These are phyloP conservation scores for Starmerella bacillaris DNA, from an alignment of 805 yeast genomes.

Conservation along the genomic window DNA sequence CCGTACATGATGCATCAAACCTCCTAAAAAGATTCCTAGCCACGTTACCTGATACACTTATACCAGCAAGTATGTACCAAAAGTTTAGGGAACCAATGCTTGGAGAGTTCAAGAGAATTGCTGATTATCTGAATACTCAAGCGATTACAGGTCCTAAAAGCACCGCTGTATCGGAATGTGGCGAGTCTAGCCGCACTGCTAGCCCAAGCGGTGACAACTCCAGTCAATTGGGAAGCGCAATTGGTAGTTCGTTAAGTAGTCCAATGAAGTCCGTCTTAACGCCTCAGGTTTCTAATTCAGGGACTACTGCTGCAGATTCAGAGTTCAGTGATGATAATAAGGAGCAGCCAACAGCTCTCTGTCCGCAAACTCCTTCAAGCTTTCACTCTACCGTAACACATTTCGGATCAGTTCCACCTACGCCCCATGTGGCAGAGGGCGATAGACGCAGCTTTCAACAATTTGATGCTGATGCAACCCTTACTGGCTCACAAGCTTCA, in stretches of 20 bases:
- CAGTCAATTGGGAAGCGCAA: not conserved
- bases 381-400: not conserved
- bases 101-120: slow-evolving; percentile 38
- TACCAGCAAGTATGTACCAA: slow-evolving; percentile 62
- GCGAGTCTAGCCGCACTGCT: not conserved
- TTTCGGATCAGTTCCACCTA: not conserved
- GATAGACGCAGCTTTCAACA: too few relatives aligned
- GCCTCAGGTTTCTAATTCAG: not conserved
- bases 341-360: too few relatives aligned
- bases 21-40: slow-evolving; percentile 70
- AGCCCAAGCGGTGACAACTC: not conserved
- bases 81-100: slow-evolving; percentile 56
- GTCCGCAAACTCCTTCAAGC: not conserved
- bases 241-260: not conserved
- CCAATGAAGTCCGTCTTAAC: not conserved
- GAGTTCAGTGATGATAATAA: too few relatives aligned
- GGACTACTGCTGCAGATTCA: too few relatives aligned
- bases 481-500: too few relatives aligned
- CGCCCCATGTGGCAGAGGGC: too few relatives aligned
- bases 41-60: slow-evolving; percentile 78
- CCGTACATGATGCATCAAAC: slow-evolving; percentile 93
- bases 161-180: not conserved
- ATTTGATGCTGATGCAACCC: too few relatives aligned
- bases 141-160: slow-evolving; percentile 14
- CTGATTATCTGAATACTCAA: slow-evolving; percentile 46